These are phyloP conservation scores for Salix caprea DNA, from an alignment of 345 rosid species.

Conservation along the genomic window DNA sequence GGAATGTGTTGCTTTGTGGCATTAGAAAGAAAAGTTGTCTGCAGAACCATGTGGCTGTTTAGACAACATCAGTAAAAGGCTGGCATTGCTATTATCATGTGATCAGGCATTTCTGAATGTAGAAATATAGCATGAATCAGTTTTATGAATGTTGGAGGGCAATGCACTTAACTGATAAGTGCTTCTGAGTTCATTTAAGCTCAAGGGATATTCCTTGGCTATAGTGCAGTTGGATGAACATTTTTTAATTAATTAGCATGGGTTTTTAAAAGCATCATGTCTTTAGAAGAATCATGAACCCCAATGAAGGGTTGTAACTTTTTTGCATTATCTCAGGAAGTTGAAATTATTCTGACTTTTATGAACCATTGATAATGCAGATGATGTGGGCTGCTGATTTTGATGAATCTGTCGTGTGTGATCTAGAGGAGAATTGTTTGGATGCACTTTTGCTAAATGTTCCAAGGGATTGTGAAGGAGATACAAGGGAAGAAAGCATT, in stretches of 20 bases:
- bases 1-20: not conserved
- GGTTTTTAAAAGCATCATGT: not conserved
- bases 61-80: not conserved
- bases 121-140: not conserved
- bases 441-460: slow-evolving; percentile 62
- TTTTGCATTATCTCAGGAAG: not conserved
- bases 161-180: not conserved
- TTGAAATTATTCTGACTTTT: slow-evolving; percentile 1
- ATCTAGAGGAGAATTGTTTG: slow-evolving; percentile 63
- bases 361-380: slow-evolving; percentile 37
- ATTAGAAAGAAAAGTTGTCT: not conserved
- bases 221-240: not conserved
- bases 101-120: not conserved
- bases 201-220: not conserved
- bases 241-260: not conserved
- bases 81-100: not conserved
- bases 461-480: slow-evolving; percentile 43
- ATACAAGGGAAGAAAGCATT: slow-evolving; percentile 36
- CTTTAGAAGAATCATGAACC: not conserved
- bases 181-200: not conserved
- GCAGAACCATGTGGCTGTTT: not conserved
- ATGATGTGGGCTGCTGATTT: slow-evolving; percentile 99
- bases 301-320: not conserved
- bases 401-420: slow-evolving; percentile 51
- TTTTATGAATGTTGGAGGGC: not conserved